Evolutionary conservation across 164 flowering plant species (phyloP).

Genomic region (Kingdonia uniflora): DNA sequence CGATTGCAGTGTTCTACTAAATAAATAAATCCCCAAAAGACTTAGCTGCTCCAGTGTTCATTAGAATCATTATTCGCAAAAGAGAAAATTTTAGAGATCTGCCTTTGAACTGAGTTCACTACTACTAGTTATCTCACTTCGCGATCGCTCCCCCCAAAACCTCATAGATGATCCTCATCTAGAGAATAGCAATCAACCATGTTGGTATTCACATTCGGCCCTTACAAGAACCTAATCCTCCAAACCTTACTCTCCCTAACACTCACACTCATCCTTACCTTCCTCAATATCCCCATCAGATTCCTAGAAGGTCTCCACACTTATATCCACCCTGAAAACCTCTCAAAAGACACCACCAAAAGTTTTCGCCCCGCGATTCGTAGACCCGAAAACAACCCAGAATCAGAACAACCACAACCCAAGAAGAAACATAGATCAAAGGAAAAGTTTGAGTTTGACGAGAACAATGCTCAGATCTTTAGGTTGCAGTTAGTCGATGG

Average conservation of each 20-base stretch:
- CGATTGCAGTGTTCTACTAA: too few species aligned
- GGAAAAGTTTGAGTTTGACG: constrained; percentile 72
- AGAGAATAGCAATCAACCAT: too few species aligned
- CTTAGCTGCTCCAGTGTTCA: too few species aligned
- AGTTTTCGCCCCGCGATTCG: constrained; percentile 61
- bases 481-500: constrained; percentile 55
- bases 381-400: constrained; percentile 30
- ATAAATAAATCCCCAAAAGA: too few species aligned
- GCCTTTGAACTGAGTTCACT: too few species aligned
- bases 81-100: too few species aligned
- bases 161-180: too few species aligned
- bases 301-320: constrained; percentile 66
- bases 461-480: constrained; percentile 91
- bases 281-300: constrained; percentile 45
- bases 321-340: constrained; percentile 80
- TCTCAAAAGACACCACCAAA: constrained; percentile 7
- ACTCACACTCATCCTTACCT: constrained; percentile 33
- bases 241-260: constrained; percentile 37
- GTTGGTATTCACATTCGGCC: too few species aligned
- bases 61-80: too few species aligned
- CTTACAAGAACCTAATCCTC: too few species aligned
- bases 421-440: constrained; percentile 43
- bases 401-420: constrained; percentile 21
- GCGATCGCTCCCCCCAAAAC: too few species aligned
- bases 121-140: too few species aligned